Conservation (phyloP, 352 stramenopile genomes). For the Pythium rishiriense region DNA sequence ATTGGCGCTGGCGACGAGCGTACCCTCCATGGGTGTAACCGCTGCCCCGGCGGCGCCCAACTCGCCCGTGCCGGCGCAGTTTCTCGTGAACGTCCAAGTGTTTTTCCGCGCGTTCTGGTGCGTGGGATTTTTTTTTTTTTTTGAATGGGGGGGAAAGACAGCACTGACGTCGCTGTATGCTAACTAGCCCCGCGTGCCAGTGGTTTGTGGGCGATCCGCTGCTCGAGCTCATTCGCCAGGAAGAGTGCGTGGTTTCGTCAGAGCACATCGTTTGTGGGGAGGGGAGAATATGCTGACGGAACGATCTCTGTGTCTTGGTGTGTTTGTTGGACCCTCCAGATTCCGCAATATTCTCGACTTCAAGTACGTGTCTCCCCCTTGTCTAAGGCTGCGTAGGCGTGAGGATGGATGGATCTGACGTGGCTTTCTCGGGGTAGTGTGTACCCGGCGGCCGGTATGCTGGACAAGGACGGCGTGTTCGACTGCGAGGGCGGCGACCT, state of each 20-base stretch:
- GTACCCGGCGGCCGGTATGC: constrained; percentile 72
- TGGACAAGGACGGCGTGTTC: constrained; percentile 55
- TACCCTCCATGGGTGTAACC: constrained; percentile 2
- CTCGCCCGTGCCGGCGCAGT: constrained; percentile 25
- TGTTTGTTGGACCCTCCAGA: constrained; percentile 33
- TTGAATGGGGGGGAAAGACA: too few relatives aligned
- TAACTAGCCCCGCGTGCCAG: constrained; percentile 67
- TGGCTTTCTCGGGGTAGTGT: constrained; percentile 36
- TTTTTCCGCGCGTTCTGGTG: constrained; percentile 81
- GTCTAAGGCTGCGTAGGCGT: neutral
- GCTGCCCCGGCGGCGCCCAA: constrained; percentile 8
- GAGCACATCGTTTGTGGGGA: too few relatives aligned
- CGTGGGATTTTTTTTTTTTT: too few relatives aligned
- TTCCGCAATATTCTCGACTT: constrained; percentile 74
- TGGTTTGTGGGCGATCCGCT: constrained; percentile 78
- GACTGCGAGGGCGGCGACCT: constrained; percentile 59
- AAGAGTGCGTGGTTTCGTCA: constrained; percentile 39
- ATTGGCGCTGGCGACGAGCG: neutral
- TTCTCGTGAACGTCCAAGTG: constrained; percentile 52
- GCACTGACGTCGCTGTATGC: neutral
- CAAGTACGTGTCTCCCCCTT: constrained; percentile 53
- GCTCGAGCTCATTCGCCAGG: constrained; percentile 63
- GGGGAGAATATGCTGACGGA: too few relatives aligned
- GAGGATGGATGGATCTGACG: neutral
- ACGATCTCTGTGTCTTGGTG: too few relatives aligned